phyloP scores from a whole-genome alignment of 352 stramenopile species.

The Blastocystis sp. region DNA sequence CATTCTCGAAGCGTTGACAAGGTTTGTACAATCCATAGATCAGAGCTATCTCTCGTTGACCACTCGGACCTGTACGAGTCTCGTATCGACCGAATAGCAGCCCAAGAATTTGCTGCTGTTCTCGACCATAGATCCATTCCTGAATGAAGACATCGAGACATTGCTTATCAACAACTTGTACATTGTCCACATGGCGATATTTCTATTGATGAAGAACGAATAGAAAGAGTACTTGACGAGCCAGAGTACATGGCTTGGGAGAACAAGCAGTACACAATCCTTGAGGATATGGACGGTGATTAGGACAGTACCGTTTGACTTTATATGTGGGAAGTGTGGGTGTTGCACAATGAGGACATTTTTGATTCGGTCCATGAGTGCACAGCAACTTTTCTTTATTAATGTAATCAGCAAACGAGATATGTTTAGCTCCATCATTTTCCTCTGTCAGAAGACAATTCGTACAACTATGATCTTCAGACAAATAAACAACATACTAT shows the following conservation, averaged over 20 bases:
- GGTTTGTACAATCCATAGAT: conserved; percentile 52
- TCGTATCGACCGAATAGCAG: conserved; percentile 44
- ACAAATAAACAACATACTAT: not conserved
- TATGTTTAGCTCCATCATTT: conserved; percentile 30
- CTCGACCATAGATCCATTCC: conserved; percentile 29
- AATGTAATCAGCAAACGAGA: conserved; percentile 58
- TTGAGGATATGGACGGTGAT: conserved; percentile 49
- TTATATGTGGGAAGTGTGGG: conserved; percentile 54
- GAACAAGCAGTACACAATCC: conserved; percentile 54
- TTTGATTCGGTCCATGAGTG: conserved; percentile 23
- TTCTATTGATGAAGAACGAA: conserved; percentile 1
- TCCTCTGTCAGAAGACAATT: conserved; percentile 46
- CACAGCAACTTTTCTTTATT: conserved; percentile 57
- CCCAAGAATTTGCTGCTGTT: conserved; percentile 38
- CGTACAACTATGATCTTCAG: conserved; percentile 38
- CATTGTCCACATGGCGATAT: conserved; percentile 59
- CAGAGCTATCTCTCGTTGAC: conserved; percentile 34
- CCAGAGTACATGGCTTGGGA: conserved; percentile 56
- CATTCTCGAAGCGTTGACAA: conserved; percentile 24
- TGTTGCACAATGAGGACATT: conserved; percentile 41
- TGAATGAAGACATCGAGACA: conserved; percentile 53
- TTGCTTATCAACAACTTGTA: conserved; percentile 39
- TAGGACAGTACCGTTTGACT: conserved; percentile 57
- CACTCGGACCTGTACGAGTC: not conserved
- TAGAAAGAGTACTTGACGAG: conserved; percentile 34